Base-by-base conservation (phyloP, 192 early-diverging fungal species). In the Backusella macrospora region DNA sequence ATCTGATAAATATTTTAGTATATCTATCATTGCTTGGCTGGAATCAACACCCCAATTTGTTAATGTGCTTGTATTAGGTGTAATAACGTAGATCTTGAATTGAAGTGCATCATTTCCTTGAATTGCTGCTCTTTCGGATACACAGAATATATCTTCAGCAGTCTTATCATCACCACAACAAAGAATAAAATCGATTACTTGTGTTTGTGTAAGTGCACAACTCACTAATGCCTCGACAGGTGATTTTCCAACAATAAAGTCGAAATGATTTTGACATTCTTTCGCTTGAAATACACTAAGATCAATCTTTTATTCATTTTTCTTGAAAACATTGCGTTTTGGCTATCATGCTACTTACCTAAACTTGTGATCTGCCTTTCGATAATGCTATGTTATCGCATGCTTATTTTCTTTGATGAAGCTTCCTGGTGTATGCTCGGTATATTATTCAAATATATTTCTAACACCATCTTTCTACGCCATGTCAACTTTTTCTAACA, bases 81-180 rank as follows among this genome's bases (percentile, higher is more conserved):
- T 83, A 1, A 95, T 95, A 62, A 98, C 90, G 2, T 91, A 94
- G 59, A 87, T 83, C 1, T 90, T 72, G 44, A 72, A 72, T 34
- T 63, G 59, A 6, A 72, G 40, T 5, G 37, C 43, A 34, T 72
- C 62, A 46, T 40, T 47, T 29, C 67, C 62, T 46, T 29, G 16
- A 8, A 65, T 10, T 5, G 63, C 44, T 13, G 15, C 8, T 26
- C 45, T 63, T 64, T 70, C 37, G 5, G 76, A 21, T 26, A 65
- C 23, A 12, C 74, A 48, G 77, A 99, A 98, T 96, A 99, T 98
- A 78, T 98, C 97, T 78, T 98, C 96, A 80, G 98, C 98, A 1
- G 98, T 99, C 81, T 93, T 91, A 85, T 99, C 97, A 76, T 99
- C 97, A 21, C 98, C 98, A 4, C 92, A 95, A 78, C 98, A 98